Evolutionary conservation across 2,329 filamentous ascomycete species (phyloP), one percentile per base, ranked within the genome.

Genomic region (Diaporthe citrichinensis): DNA sequence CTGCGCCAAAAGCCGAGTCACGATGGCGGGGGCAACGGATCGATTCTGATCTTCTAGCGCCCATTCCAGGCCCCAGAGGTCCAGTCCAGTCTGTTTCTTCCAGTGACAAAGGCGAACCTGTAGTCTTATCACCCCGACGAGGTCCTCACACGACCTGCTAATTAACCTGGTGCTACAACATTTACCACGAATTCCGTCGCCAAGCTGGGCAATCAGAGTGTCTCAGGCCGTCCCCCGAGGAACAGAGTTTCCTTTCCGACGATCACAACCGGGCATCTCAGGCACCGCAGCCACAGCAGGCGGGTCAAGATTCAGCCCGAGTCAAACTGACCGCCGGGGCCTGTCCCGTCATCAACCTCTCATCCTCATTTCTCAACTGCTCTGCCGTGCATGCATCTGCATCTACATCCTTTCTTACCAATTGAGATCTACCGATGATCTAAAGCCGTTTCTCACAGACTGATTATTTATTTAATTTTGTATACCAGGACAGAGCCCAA

Each of bases 201-300:
- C 59, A 46, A 44, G 39, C 10, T 17, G 6, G 9, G 28, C 12
- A 20, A 12, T 23, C 23, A 55, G n/a, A 4, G 49, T 69, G 49
- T 69, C 49, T 69, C 65, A 55, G 49, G 65, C 15, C 34, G 49
- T 55, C n/a, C 65, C 65, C 65, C 34, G 46, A 55, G 65, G 17
- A 55, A 69, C 65, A 69, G n/a, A 14, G 20, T 25, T 28, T 28
- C 46, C 49, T 10, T 68, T 14, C 44, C 28, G 62, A 53, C 62
- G 62, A 68, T 68, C 62, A 28, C 31, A 20, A 28, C 23, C 23
- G 46, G 41, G 5, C 65, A 53, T 39, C 31, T 31, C 15, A 36
- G 31, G 55, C 55, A 58, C 31, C 4, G 12, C 57, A 59, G 57
- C 31, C 57, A n/a, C 57, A 23, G 17, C 31, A 53, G 46, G 65